Evolutionary conservation across 2,329 filamentous ascomycete species (phyloP).

Genomic region (Leptoxyphium fumago): DNA sequence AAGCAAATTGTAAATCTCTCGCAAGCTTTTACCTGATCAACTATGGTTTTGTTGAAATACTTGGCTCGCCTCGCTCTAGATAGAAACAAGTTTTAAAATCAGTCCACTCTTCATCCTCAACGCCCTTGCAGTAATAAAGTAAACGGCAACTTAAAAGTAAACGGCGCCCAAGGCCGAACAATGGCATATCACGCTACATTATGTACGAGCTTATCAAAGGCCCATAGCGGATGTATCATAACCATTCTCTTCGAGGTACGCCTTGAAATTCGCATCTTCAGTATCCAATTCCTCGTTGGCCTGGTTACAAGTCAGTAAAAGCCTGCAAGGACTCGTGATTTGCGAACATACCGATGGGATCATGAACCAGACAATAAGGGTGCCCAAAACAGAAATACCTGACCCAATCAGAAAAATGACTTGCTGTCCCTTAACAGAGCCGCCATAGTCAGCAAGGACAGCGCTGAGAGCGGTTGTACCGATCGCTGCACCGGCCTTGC

Average conservation of each 20-base stretch:
- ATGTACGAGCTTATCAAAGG: not conserved
- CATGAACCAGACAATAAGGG: not conserved
- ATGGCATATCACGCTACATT: too few relatives aligned
- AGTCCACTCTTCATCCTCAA: too few relatives aligned
- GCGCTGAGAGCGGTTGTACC: not conserved
- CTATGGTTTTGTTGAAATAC: too few relatives aligned
- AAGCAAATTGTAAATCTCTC: too few relatives aligned
- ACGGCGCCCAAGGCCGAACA: too few relatives aligned
- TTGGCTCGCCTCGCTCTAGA: too few relatives aligned
- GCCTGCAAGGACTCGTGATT: not conserved
- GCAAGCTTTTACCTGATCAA: too few relatives aligned
- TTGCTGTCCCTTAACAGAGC: not conserved
- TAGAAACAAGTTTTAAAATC: too few relatives aligned
- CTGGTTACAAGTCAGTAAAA: not conserved
- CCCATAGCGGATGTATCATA: not conserved
- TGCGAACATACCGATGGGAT: not conserved
- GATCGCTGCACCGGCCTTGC: not conserved
- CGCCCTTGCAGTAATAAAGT: too few relatives aligned
- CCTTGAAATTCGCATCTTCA: not conserved
- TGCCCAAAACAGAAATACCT: not conserved
- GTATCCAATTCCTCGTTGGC: not conserved
- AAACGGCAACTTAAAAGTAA: too few relatives aligned
- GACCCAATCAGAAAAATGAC: not conserved
- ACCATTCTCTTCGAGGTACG: not conserved
- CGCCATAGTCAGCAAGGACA: not conserved